Percentiles rank a stretch among this genome's conserved stretches.
Evolutionary conservation across 257 asterid genomes (phyloP).

Genomic region (Oldenlandia corymbosa): DNA sequence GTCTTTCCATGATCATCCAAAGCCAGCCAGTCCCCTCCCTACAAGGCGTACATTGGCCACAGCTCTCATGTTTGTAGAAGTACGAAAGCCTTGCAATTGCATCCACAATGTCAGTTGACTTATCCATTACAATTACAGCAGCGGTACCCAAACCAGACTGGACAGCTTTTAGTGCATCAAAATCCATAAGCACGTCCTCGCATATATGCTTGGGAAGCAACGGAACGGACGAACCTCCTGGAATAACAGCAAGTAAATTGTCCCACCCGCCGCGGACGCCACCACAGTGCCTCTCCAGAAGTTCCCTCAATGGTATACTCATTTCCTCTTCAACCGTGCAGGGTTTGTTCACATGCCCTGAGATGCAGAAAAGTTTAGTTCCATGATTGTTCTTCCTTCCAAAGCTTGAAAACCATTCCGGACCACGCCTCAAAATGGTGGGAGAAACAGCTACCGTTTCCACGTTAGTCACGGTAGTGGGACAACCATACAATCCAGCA

Average conservation of each 20-base stretch:
- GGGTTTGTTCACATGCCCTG: constrained; percentile 98
- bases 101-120: constrained; percentile 94
- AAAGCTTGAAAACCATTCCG: constrained; percentile 96
- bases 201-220: constrained; percentile 70
- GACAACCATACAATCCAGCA: constrained; percentile 95
- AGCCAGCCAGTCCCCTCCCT: constrained; percentile 99
- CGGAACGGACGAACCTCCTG: constrained; percentile 98
- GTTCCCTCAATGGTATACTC: constrained; percentile 92
- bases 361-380: constrained; percentile 83
- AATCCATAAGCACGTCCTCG: constrained; percentile 97
- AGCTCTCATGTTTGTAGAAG: constrained; percentile 98
- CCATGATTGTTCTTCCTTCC: constrained; percentile 97
- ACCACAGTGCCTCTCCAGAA: constrained; percentile 90
- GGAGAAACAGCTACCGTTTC: constrained; percentile 99
- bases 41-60: constrained; percentile 99
- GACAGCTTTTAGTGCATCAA: constrained; percentile 95
- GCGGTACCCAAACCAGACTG: constrained; percentile 98
- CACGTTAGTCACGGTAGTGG: constrained; percentile 92
- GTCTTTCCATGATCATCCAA: constrained; percentile 98
- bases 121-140: constrained; percentile 97
- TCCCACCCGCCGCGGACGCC: constrained; percentile 99
- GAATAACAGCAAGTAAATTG: constrained; percentile 88
- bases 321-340: constrained; percentile 99
- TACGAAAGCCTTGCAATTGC: constrained; percentile 93
- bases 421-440: constrained; percentile 94